Percentiles rank a stretch among this genome's conserved stretches.
These are phyloP conservation scores for Candida sonorensis DNA, from an alignment of 805 yeast species.

Conservation along the genomic window DNA sequence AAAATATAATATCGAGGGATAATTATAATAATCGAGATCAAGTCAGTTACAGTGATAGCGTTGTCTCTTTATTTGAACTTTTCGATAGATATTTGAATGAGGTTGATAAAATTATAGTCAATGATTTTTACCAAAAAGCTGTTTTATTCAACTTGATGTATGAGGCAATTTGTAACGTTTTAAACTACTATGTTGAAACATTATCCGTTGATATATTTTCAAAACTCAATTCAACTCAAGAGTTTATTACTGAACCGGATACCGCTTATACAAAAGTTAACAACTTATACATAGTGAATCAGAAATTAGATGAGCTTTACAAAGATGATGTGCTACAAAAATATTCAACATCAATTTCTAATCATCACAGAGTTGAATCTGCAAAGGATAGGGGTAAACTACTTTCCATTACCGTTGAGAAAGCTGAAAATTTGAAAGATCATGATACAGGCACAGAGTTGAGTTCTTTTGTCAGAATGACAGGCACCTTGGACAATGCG, in stretches of 20 bases:
- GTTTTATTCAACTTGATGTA: constrained; percentile 7
- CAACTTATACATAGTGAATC: constrained; percentile 11
- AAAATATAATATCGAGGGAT: constrained; percentile 10
- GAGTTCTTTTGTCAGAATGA: constrained; percentile 10
- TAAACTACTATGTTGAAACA: constrained; percentile 5
- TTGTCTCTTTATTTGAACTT: constrained; percentile 7
- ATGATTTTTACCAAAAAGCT: constrained; percentile 7
- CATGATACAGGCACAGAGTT: constrained; percentile 2
- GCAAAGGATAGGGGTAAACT: constrained; percentile 5
- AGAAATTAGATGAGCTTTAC: constrained; percentile 9
- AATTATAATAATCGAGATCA: constrained; percentile 6
- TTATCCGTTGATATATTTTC: constrained; percentile 9
- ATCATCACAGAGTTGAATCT: not conserved
- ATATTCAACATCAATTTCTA: constrained; percentile 5
- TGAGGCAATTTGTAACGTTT: constrained; percentile 7
- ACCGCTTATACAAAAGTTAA: constrained; percentile 12
- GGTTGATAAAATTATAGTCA: constrained; percentile 6
- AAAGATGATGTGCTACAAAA: constrained; percentile 12
- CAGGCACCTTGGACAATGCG: constrained; percentile 12
- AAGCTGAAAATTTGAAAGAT: constrained; percentile 14
- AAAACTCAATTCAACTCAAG: constrained; percentile 3
- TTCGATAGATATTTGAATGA: constrained; percentile 7
- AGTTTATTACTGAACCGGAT: constrained; percentile 2
- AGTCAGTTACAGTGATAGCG: constrained; percentile 11
- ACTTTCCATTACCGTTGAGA: constrained; percentile 8